Evolutionary conservation across 441 rosid species (phyloP), one percentile per base, ranked within the genome.

Genomic region (Manihot esculenta): DNA sequence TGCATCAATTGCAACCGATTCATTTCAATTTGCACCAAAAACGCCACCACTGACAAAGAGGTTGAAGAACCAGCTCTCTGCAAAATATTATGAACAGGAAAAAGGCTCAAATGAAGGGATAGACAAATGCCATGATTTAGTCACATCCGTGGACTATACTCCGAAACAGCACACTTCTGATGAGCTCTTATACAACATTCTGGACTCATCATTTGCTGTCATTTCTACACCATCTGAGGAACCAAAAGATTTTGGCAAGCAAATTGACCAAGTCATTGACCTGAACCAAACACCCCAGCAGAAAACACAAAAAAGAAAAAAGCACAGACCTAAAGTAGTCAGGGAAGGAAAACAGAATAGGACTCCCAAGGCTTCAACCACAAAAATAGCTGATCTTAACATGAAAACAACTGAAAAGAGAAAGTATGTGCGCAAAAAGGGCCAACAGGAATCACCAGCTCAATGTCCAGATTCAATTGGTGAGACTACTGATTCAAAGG

Each of bases 281-380:
- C 89, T 89, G 62, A 90, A 92, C 77, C 79, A 76, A 83, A 92
- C 98, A 58, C 98, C 99, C 10, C 87, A 83, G 68, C 85, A 73
- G 82, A 90, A 88, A 81, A 79, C 82, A 65, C 85, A 86, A 27
- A 90, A 83, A 79, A 74, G 87, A 78, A 94, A 74, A 79, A 94
- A 90, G 83, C 89, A 88, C 84, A 89, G 93, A 85, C 97, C 99
- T 18, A 94, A 92, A 81, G 97, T 92, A 66, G 63, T 88, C 21
- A 59, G 8, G 74, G 93, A 92, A 85, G 92, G 85, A 68, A 90
- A 90, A 78, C 85, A 85, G 66, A 86, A 80, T 60, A 84, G 80
- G 73, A 78, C 78, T 53, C 84, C 82, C 57, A 84, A 87, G 72
- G 70, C 84, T 50, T 72, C 77, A 62, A 62, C 67, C 50, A 0